Conservation (phyloP, 345 rosid species). For the Acer campestre region DNA sequence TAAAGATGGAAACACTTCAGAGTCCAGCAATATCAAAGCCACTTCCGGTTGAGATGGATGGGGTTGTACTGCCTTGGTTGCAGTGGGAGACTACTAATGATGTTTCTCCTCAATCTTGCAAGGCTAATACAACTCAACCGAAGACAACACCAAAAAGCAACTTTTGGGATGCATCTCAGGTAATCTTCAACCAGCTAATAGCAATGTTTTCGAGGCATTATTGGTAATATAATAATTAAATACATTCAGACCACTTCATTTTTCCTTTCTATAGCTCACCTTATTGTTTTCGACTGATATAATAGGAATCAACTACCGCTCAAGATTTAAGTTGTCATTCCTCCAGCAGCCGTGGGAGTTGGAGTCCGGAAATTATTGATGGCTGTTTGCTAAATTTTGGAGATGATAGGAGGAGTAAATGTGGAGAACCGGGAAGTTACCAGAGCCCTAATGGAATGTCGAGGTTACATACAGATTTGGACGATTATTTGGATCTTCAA, state of each 20-base stretch:
- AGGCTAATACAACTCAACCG: constrained; percentile 29
- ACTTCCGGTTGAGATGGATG: constrained; percentile 75
- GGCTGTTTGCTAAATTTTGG: constrained; percentile 27
- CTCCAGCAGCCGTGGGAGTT: constrained; percentile 77
- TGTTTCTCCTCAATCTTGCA: constrained; percentile 42
- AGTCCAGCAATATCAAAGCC: constrained; percentile 40
- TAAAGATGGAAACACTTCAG: constrained; percentile 44
- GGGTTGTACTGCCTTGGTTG: constrained; percentile 89
- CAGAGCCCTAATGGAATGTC: constrained; percentile 19
- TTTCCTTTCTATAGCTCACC: neutral
- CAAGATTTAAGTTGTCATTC: constrained; percentile 44
- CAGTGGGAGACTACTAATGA: constrained; percentile 90
- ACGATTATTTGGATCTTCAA: constrained; percentile 55
- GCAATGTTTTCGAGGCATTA: neutral
- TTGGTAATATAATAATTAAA: neutral
- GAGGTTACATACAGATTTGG: constrained; percentile 47
- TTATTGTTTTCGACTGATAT: constrained; percentile 1
- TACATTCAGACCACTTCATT: neutral
- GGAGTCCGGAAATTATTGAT: constrained; percentile 59
- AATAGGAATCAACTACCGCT: constrained; percentile 46
- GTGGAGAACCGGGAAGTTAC: constrained; percentile 28
- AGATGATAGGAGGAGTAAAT: constrained; percentile 29
- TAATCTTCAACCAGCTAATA: constrained; percentile 21
- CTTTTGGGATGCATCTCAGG: constrained; percentile 46
- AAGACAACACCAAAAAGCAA: constrained; percentile 33